Evolutionary conservation across 2,329 filamentous ascomycete species (phyloP), one percentile per base, ranked within the genome.

Genomic region (Xylaria digitata): DNA sequence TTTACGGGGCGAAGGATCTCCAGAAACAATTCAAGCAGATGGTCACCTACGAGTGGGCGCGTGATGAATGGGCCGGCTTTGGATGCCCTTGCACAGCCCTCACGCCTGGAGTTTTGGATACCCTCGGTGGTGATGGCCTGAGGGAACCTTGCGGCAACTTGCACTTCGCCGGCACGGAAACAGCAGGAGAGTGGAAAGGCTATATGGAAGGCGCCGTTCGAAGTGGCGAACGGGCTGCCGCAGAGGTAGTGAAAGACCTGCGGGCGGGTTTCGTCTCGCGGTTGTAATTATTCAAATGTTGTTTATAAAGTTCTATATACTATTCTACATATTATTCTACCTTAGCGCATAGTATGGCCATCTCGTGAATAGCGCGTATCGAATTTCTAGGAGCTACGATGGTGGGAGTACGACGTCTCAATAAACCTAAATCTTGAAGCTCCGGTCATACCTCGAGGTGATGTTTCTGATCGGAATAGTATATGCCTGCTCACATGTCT

Each of bases 161-260:
- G 3, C 82, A 87, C 69, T 88, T 87, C 69, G 84, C 81, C 2
- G 86, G 86, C 0, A 87, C 85, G 0, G 86, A 88, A 77, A 84
- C 82, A 0, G 80, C 82, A 0, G 77, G 72, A 2, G 80, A 84
- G 64, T 88, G 85, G 85, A 84, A 83, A 61, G 85, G 86, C 0
- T 87, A 87, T 71, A 87, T 88, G 84, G 86, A 88, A 66, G 86
- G 86, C 1, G 86, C 86, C 0, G 76, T 88, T 11, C 71, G 81
- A 6, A 82, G 78, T 56, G 86, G 86, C 1, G 78, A 85, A 64
- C 75, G 82, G 15, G 86, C 78, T 1, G 84, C 84, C 0, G 73
- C 74, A 42, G 83, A 87, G 71, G 81, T 85, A 3, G 63, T 83
- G 4, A 66, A 15, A 15, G 37, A 58, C 49, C n/a, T 52, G 13